Percentiles rank a stretch among this genome's conserved stretches.
phyloP scores from a whole-genome alignment of 306 rosid species.

The Styphnolobium japonicum region DNA sequence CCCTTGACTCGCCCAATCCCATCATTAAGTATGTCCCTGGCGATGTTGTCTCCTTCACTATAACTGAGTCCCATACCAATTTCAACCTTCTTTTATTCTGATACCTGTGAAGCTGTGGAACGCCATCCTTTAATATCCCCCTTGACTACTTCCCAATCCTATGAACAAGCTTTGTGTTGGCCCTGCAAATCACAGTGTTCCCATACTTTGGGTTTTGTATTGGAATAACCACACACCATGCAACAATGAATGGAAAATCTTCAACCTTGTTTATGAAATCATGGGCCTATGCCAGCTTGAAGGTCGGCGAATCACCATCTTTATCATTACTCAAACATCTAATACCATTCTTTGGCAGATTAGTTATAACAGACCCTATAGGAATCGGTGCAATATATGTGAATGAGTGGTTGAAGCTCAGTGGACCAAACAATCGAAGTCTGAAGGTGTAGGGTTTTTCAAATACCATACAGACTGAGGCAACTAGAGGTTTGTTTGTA shows the following conservation, averaged over 20 bases:
- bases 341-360: constrained; percentile 24
- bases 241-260: constrained; percentile 11
- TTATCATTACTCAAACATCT: background rate
- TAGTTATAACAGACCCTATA: constrained; percentile 13
- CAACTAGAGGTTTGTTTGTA: constrained; percentile 18
- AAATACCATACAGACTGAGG: background rate
- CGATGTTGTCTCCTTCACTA: background rate
- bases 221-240: constrained; percentile 23
- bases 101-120: background rate
- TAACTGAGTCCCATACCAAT: constrained; percentile 13
- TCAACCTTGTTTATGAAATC: constrained; percentile 25
- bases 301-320: background rate
- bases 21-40: background rate
- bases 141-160: background rate
- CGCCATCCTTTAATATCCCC: constrained; percentile 13
- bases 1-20: background rate
- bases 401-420: background rate
- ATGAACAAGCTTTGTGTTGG: background rate
- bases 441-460: background rate
- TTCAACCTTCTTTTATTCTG: constrained; percentile 3
- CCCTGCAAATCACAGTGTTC: constrained; percentile 26
- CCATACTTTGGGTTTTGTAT: constrained; percentile 21
- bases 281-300: constrained; percentile 36
- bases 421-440: constrained; percentile 25
- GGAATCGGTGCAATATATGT: background rate